Evolutionary conservation across 345 rosid genomes (phyloP).

Genomic region (Eutrema yunnanense): DNA sequence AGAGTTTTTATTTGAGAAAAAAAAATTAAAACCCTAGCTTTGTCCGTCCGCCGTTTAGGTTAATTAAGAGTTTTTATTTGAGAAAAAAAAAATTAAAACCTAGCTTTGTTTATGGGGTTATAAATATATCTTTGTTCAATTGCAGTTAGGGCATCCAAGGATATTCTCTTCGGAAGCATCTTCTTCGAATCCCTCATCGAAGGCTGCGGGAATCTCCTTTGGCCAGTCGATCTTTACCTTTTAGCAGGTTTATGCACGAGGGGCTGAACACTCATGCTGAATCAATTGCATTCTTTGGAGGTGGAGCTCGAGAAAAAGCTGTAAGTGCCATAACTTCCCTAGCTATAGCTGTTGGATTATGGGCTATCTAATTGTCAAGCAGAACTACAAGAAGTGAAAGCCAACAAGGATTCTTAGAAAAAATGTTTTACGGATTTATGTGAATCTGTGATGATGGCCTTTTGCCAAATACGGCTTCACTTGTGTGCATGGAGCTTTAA

Average conservation of each 20-base stretch:
- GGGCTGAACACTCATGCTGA: constrained; percentile 97
- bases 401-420: not conserved
- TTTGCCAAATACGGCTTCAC: constrained; percentile 3
- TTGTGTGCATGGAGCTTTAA: constrained; percentile 14
- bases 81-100: no score
- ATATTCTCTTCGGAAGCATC: no score
- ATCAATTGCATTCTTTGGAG: constrained; percentile 99
- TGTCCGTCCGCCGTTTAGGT: no score
- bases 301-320: constrained; percentile 94
- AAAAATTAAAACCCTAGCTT: no score
- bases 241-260: constrained; percentile 99
- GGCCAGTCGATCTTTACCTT: no score
- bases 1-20: no score
- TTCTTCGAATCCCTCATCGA: no score
- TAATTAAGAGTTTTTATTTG: no score
- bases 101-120: no score
- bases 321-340: constrained; percentile 45
- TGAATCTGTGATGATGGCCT: not conserved
- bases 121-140: no score
- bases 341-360: constrained; percentile 1
- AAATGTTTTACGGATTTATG: not conserved
- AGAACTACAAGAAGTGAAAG: not conserved
- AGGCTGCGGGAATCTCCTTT: no score
- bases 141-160: no score
- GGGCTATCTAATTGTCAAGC: not conserved